Base-by-base conservation (phyloP, 345 rosid species). In the Garcia nutans region DNA sequence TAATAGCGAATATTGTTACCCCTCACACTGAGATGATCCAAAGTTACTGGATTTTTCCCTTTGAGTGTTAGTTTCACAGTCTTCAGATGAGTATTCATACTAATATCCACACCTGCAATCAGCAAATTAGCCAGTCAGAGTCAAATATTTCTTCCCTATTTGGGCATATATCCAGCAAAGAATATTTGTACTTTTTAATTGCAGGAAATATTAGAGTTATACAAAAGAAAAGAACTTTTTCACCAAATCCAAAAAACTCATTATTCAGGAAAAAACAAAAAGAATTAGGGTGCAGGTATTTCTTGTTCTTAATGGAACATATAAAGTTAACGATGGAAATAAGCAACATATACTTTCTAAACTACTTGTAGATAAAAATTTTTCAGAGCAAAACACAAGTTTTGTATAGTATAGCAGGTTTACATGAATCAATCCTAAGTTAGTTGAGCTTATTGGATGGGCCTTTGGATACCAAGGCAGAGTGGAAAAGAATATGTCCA, bases 11-110 rank as follows among this genome's bases (percentile, higher is more conserved):
- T 92, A 75, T 93, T 96, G 89, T 93, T 93, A 47, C 98, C 97
- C 87, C 98, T 88, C 77, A 93, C 88, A 81, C 97, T 96, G 47
- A 96, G 87, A 84, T 92, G 99, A 83, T 96, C 99, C 37, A 96
- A 63, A 45, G 89, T 89, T 58, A 93, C 90, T 2, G 99, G 97
- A 68, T 92, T 92, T 75, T 92, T 91, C 77, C 99, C 99, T 87
- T 93, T 96, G 65, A 96, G 78, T 2, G 88, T 93, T 68, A 96
- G 90, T 76, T 96, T 92, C 82, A 96, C 99, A 0, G 94, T 88
- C 85, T 93, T 96, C 85, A 96, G 84, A 87, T 93, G 99, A 26
- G 99, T 96, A 60, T 96, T 96, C 99, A 96, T 93, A 70, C 98
- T 96, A 79, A 93, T 87, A 82, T 96, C 99, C 65, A 96, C 98